Base-by-base conservation (phyloP, 139 green algal genomes). In the Marvania coccoides region DNA sequence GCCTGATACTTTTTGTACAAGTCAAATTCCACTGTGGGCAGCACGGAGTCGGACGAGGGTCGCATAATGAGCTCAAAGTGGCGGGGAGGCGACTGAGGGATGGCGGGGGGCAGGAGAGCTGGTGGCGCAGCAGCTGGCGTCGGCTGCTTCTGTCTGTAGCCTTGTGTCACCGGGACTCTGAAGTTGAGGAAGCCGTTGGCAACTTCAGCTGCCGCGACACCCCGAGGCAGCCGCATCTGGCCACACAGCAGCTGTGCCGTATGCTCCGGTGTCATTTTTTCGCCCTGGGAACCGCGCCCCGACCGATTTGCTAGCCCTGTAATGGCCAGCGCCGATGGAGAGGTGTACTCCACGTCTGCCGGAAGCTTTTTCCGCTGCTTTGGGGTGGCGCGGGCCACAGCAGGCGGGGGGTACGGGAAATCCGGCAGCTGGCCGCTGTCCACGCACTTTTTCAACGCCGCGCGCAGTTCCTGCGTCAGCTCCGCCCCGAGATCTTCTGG, bases 1-100 rank as follows among this genome's bases (percentile, higher is more conserved):
- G 64, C 47, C 59, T 76, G 54, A 59, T 80, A 80, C 35, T 70
- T 73, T 29, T 70, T 74, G 47, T 48, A 80, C 29, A 80, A 42
- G 12, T 36, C 39, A 12, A 80, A 78, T 40, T 80, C 73, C 2
- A 38, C 31, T 9, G 56, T 19, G 34, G 78, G 6, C n/a, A 80
- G 26, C 5, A 7, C 46, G 3, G 36, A 31, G 24, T 79, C 63
- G 40, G 33, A 40, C 33, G 23, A 45, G 36, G 54, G 59, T 29
- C 66, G 31, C 8, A 47, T 70, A 33, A 40, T 35, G 26, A 74
- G 39, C 62, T 73, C 61, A 69, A 74, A 78, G 56, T 63, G 59
- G 33, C 58, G 63, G 1, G 55, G 42, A 37, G 66, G 23, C 36
- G 54, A 56, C 4, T 45, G 64, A 0, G 40, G 61, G 2, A 77